Base-by-base conservation (phyloP, 257 asterid genomes). In the Fraxinus cuspidata region DNA sequence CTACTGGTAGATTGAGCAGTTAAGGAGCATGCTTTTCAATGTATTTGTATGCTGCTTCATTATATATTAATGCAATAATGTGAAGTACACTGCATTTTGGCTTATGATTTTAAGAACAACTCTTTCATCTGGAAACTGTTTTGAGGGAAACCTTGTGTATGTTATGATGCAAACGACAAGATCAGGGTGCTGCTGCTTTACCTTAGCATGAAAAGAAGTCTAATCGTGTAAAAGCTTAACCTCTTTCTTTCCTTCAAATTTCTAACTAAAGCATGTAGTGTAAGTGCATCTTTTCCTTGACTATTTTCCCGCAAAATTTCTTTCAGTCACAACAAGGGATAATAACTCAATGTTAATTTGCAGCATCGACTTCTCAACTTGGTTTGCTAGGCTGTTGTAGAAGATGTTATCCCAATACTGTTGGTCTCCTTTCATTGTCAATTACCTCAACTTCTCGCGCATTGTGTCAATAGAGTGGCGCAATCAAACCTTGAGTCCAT, bases 341-440 rank as follows among this genome's bases (percentile, higher is more conserved):
- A 66, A 15, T 47, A 47, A 75, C 74, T 70, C 40, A 29, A 76
- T 77, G 75, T 79, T 64, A 25, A 75, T 80, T 80, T 84, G 81
- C 93, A 91, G 95, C 83, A 87, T 27, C 89, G 82, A 32, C 95
- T 92, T 82, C 83, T 86, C 76, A 84, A 84, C 79, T 84, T 90
- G 84, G 89, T 83, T 7, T 86, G 76, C 7, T 90, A 87, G 87
- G 92, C 93, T 32, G 31, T 73, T 40, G 84, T 81, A 40, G 97
- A 90, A 80, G 95, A 92, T 76, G 87, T 92, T 11, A 78, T 88
- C 80, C 93, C 88, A 47, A 86, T 92, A 65, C 86, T 88, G 35
- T 34, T 42, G 40, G 92, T 78, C 11, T 90, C 97, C 75, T 88
- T 79, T 65, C 83, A 90, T 72, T 90, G 95, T 75, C 85, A 90